Evolutionary conservation across 2,329 filamentous ascomycete genomes (phyloP).

Genomic region (Colletotrichum lupini): DNA sequence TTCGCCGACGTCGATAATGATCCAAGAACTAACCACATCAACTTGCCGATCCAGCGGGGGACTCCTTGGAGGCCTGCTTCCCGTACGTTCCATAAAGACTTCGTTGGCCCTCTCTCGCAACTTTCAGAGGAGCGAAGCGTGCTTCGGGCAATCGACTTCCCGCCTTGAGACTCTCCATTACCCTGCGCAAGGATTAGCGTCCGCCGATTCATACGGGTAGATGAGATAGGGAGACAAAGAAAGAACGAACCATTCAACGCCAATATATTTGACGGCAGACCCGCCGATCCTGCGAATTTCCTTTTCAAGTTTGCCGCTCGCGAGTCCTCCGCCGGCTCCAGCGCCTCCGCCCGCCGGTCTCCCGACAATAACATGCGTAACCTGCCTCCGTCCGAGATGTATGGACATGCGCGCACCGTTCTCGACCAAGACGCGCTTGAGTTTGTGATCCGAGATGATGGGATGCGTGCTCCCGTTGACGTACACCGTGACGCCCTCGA

Average conservation of each 20-base stretch:
- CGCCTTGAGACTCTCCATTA: constrained; percentile 83
- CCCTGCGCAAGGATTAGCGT: constrained; percentile 58
- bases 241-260: constrained; percentile 77
- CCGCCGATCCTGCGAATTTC: constrained; percentile 78
- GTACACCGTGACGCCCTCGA: constrained; percentile 80
- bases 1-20: neutral
- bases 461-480: constrained; percentile 90
- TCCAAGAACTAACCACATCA: neutral
- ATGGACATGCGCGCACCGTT: constrained; percentile 81
- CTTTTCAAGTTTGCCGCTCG: constrained; percentile 82
- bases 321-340: constrained; percentile 79
- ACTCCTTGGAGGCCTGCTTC: neutral
- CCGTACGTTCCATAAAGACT: constrained; percentile 69
- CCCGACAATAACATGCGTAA: constrained; percentile 89
- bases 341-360: constrained; percentile 58
- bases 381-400: constrained; percentile 75
- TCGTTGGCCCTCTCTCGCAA: constrained; percentile 70
- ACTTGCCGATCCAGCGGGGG: neutral
- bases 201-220: neutral
- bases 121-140: constrained; percentile 72
- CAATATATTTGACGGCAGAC: constrained; percentile 80
- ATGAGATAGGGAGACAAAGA: constrained; percentile 23
- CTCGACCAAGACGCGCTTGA: constrained; percentile 80
- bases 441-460: constrained; percentile 83
- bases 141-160: constrained; percentile 81